phyloP scores from a whole-genome alignment of 768 basidiomycete species.

The Lactifluus piperatus region DNA sequence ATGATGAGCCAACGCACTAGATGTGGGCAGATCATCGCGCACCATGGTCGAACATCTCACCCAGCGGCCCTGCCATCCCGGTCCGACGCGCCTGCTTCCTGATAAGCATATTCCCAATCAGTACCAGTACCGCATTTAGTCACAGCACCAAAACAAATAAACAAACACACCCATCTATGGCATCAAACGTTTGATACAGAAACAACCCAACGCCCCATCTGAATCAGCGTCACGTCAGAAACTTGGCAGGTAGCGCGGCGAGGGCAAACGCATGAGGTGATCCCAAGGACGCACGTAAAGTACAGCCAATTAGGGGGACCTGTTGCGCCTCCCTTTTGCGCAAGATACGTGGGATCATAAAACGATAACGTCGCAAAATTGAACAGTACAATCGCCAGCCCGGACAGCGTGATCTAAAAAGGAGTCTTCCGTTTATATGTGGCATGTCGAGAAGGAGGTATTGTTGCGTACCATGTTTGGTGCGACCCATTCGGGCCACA shows the following conservation, averaged over 20 bases:
- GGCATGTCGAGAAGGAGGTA: background rate
- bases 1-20: background rate
- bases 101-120: conserved; percentile 4
- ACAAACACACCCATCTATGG: conserved; percentile 67
- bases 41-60: conserved; percentile 99
- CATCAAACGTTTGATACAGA: conserved; percentile 83
- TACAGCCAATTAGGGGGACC: conserved; percentile 83
- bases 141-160: conserved; percentile 11
- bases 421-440: background rate
- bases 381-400: conserved; percentile 68
- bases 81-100: conserved; percentile 95
- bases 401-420: conserved; percentile 80
- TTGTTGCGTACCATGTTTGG: conserved; percentile 73
- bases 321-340: conserved; percentile 50
- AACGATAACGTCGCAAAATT: conserved; percentile 81
- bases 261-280: background rate
- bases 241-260: background rate
- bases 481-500: conserved; percentile 78
- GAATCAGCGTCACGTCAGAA: background rate
- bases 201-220: conserved; percentile 90
- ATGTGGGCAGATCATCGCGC: conserved; percentile 18
- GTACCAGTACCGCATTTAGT: background rate
- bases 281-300: conserved; percentile 53
- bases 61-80: conserved; percentile 95
- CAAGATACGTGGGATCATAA: conserved; percentile 72